Conservation (phyloP, 371 early-diverging fungal species). For the Lichtheimia ornata region DNA sequence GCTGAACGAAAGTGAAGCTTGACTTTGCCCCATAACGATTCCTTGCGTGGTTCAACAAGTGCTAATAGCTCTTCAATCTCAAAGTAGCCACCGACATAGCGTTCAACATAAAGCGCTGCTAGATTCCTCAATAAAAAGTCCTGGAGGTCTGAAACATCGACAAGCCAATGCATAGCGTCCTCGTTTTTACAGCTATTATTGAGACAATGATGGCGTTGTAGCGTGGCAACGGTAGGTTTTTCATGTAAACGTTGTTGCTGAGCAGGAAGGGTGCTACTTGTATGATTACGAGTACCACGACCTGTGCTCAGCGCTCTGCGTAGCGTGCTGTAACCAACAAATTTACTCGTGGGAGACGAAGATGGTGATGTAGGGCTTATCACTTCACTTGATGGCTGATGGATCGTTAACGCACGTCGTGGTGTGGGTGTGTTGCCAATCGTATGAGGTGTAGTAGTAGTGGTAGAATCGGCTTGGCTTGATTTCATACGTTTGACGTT, state of each 20-base stretch:
- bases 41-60: constrained; percentile 60
- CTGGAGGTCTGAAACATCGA: constrained; percentile 74
- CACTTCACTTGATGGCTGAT: not conserved
- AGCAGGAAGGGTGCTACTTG: not conserved
- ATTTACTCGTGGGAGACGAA: not conserved
- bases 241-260: constrained; percentile 2
- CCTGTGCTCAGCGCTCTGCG: constrained; percentile 13
- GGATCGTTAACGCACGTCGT: constrained; percentile 2
- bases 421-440: not conserved
- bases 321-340: not conserved
- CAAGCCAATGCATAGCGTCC: constrained; percentile 42
- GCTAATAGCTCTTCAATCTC: constrained; percentile 60
- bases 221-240: not conserved
- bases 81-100: constrained; percentile 57
- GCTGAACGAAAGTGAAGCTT: constrained; percentile 21
- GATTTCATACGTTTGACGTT: constrained; percentile 13
- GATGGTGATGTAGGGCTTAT: not conserved
- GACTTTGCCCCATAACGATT: constrained; percentile 63
- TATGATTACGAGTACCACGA: not conserved
- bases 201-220: not conserved
- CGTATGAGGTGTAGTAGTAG: not conserved
- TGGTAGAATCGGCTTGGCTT: not conserved
- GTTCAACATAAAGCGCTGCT: constrained; percentile 69
- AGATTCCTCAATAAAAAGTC: constrained; percentile 75
- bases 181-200: not conserved